Evolutionary conservation across 2,329 filamentous ascomycete species (phyloP).

Genomic region (Aspergillus felis): DNA sequence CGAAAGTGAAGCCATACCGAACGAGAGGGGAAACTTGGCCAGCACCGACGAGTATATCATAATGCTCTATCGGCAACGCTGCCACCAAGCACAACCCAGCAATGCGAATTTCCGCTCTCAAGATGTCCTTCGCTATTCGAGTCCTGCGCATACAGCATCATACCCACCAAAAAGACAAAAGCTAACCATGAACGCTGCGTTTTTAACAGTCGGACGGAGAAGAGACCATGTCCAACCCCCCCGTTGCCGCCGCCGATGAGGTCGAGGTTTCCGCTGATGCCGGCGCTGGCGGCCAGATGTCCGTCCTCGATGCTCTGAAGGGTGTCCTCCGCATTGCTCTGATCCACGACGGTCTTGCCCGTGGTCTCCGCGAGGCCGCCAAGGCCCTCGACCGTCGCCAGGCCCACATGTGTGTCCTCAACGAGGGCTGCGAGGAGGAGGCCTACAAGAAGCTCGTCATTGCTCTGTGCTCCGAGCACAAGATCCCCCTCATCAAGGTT

Average conservation of each 20-base stretch:
- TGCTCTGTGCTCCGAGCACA: slow-evolving; percentile 98
- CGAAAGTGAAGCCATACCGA: neutral
- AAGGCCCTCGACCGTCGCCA: slow-evolving; percentile 98
- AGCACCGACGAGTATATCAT: neutral
- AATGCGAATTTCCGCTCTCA: neutral
- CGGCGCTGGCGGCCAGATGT: slow-evolving; percentile 70
- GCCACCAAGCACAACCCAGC: no score
- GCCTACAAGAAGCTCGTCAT: slow-evolving; percentile 99
- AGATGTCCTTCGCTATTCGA: neutral
- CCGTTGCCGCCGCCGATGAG: slow-evolving; percentile 72
- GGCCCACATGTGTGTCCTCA: slow-evolving; percentile 99
- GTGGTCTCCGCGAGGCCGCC: slow-evolving; percentile 95
- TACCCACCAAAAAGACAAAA: slow-evolving; percentile 18
- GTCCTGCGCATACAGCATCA: neutral
- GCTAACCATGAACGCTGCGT: neutral
- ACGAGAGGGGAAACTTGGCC: neutral
- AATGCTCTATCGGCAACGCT: no score
- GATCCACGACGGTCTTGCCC: slow-evolving; percentile 99
- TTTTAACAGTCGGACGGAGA: slow-evolving; percentile 93
- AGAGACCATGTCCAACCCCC: slow-evolving; percentile 76
- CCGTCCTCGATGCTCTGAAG: slow-evolving; percentile 96
- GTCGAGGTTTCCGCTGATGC: slow-evolving; percentile 95
- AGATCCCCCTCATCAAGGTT: slow-evolving; percentile 99
- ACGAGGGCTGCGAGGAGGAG: slow-evolving; percentile 99
- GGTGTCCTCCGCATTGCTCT: slow-evolving; percentile 97